Conservation (phyloP, 805 yeast species). For the Metschnikowia borealis region DNA sequence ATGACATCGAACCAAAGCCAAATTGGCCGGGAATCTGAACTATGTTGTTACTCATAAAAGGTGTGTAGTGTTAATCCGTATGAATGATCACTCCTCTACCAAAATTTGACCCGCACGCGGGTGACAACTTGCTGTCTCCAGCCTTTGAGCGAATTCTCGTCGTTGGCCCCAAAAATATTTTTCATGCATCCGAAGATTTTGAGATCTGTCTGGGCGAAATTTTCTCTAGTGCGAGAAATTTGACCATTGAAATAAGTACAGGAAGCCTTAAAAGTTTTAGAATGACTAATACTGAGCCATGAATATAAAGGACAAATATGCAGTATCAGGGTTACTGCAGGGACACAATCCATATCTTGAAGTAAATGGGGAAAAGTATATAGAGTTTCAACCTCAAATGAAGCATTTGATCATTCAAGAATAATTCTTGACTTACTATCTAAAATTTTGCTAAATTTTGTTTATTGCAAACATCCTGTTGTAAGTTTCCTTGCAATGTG, state of each 20-base stretch:
- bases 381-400: not conserved
- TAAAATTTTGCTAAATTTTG: not conserved
- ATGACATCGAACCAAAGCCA: slow-evolving; percentile 81
- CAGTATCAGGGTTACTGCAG: not conserved
- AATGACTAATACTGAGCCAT: not conserved
- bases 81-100: not conserved
- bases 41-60: not conserved
- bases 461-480: not conserved
- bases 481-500: not conserved
- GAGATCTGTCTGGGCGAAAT: not conserved
- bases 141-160: not conserved
- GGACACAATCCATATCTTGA: not conserved
- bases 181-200: not conserved
- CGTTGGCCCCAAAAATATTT: not conserved
- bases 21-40: slow-evolving; percentile 24
- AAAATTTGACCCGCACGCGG: not conserved
- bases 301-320: not conserved
- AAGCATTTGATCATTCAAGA: not conserved
- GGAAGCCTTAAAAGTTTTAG: not conserved
- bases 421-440: not conserved
- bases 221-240: not conserved
- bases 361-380: not conserved
- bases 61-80: not conserved
- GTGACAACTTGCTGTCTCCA: not conserved
- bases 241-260: not conserved